Base-by-base conservation (phyloP, 202 grass and related monocot species). In the Setaria italica region DNA sequence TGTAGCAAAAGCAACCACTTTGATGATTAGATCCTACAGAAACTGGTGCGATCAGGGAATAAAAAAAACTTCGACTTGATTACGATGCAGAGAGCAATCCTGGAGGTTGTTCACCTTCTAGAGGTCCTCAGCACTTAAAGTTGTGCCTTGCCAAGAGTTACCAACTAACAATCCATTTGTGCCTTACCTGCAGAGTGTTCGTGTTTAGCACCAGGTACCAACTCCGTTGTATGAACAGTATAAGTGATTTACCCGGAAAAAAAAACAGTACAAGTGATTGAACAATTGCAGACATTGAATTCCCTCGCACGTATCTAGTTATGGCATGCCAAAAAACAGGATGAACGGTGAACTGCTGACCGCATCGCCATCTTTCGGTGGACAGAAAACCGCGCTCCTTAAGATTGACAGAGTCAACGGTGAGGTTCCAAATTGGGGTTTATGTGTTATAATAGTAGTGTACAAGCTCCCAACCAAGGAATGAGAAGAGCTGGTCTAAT, bases 181-280 rank as follows among this genome's bases (percentile, higher is more conserved):
- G 2, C 67, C 12, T 35, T 72, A 33, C 66, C 84, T 90, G 84
- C 66, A 83, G 47, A 67, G 59, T 32, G 11, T 51, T 32, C 33
- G 13, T 82, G 42, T 15, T 68, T 59, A 87, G 17, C 63, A 66
- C 14, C 11, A 34, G 60, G 9, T 34, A 25, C 11, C 13, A 76
- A 39, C 17, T 66, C 2, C 46, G 77, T 66, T 66, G 34, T 12
- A 21, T 42, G 66, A 53, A 37, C 45, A 77, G 25, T 59, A 67
- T 4, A 37, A 4, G 35, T 37, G 35, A 37, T 37, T 37, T 37
- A 37, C 4, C 3, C 35, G 3, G 34, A 37, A 37, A 37, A 37
- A 37, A 37, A 37, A 37, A 41, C 39, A 41, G 39, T 41, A 3
- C 3, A 13, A 60, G 14, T 76, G 43, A 49, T 33, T 57, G 57